Evolutionary conservation across 805 yeast species (phyloP).

Genomic region (Kazachstania bromeliacearum): DNA sequence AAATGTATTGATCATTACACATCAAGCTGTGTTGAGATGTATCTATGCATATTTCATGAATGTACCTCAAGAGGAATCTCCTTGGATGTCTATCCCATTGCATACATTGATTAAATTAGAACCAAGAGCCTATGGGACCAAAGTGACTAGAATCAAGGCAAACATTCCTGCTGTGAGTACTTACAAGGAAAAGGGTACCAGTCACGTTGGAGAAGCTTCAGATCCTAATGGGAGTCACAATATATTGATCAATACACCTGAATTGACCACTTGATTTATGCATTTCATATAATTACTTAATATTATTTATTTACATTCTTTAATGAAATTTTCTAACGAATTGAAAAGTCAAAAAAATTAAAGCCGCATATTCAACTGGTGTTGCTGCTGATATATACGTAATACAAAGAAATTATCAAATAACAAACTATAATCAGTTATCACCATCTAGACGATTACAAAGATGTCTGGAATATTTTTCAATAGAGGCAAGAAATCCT

Average conservation of each 20-base stretch:
- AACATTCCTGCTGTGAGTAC: slow-evolving; percentile 97
- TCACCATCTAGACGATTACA: too few relatives aligned
- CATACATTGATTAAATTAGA: slow-evolving; percentile 91
- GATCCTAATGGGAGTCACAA: slow-evolving; percentile 1
- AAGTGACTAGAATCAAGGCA: slow-evolving; percentile 84
- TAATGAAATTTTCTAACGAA: too few relatives aligned
- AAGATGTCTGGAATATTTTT: slow-evolving; percentile 3
- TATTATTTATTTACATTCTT: too few relatives aligned
- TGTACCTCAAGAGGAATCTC: slow-evolving; percentile 93
- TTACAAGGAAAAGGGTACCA: slow-evolving; percentile 87
- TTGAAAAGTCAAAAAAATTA: too few relatives aligned
- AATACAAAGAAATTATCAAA: too few relatives aligned
- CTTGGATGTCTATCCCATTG: slow-evolving; percentile 98
- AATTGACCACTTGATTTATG: slow-evolving; percentile 3
- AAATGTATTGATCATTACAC: slow-evolving; percentile 89
- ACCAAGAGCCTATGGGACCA: slow-evolving; percentile 87
- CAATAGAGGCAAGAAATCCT: background rate
- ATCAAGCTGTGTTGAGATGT: slow-evolving; percentile 94
- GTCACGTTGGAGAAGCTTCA: slow-evolving; percentile 35
- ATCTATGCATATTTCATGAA: slow-evolving; percentile 97
- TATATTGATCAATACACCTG: background rate
- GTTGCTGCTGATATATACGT: too few relatives aligned
- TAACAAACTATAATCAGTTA: too few relatives aligned
- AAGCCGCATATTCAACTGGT: too few relatives aligned
- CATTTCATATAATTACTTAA: too few relatives aligned